Base-by-base conservation (phyloP, 2,329 filamentous ascomycete genomes). In the Ophiosphaerella herpotricha region DNA sequence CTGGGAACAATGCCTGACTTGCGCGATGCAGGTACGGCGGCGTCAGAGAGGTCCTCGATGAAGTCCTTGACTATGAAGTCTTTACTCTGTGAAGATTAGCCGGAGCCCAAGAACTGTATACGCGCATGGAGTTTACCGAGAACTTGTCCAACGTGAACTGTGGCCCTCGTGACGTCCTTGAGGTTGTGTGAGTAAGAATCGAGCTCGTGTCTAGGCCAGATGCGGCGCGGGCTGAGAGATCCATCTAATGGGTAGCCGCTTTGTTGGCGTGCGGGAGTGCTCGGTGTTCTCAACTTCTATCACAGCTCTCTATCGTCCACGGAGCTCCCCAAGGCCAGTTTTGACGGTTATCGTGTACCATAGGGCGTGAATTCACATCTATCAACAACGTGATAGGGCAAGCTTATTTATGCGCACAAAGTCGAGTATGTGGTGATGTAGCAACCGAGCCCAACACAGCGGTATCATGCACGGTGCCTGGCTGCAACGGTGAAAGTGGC, bases 61-160 rank as follows among this genome's bases (percentile, higher is more conserved):
- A 99, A 99, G 77, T 99, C 94, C 68, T 96, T 91, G 60, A 97
- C 93, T 57, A 97, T 97, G 69, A 97, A 99, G 76, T 97, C 94
- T 63, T 77, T 77, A 60, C 72, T 78, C 67, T 72, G 46, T 23
- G 8, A 34, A 37, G 26, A 48, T 66, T 45, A 66, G 55, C 41
- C 37, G 12, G 29, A 7, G 26, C 39, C 7, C 37, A 13, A 16
- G 32, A 14, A n/a, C 26, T 26, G 14, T 32, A 29, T 18, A 42
- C 9, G 26, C 9, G 11, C 31, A n/a, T 23, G 18, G 14, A 43
- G 36, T 66, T 54, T 54, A 76, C 73, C 39, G 77, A 77, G 71
- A 82, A 82, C 48, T 92, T 91, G 38, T 96, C 90, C 54, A 97
- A 81, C 8, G 86, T 90, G 77, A 97, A 97, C 72, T 82, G 88